Evolutionary conservation across 1,284 basidiomycete species (phyloP), one percentile per base, ranked within the genome.

Genomic region (Cryptococcus amylolentus): DNA sequence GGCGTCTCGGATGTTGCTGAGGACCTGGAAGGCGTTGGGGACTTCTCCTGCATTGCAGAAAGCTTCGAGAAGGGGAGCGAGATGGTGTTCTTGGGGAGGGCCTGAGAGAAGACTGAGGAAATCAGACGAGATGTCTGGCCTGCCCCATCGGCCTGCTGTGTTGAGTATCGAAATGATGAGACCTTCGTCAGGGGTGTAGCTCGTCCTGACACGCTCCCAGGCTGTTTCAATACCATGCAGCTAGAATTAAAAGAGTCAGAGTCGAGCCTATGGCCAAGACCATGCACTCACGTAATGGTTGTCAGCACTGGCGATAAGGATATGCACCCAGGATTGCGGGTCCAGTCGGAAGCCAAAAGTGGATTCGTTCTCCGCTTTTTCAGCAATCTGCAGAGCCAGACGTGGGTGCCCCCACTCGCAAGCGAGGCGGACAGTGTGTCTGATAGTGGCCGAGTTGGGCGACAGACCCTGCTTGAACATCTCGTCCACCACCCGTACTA

Each of bases 171-270:
- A 78, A 14, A 86, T 67, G 63, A 87, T 86, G 16, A 86, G 72
- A 0, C 89, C 89, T 78, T 91, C 88, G 64, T 88, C 86, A 0
- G 87, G 88, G 1, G 79, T 76, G 49, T 86, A 69, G 79, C 78
- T 39, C 83, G 71, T 20, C 81, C 86, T 83, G 27, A 84, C 79
- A 40, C 81, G 81, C 9, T 81, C 65, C 90, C 89, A 93, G 42
- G 83, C 84, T 49, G 72, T 69, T 38, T 79, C 60, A 4, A 87
- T 84, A 10, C 88, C 89, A 6, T 88, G 84, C 23, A 80, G 76
- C 88, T 92, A 48, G 23, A 16, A 48, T 53, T 31, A 28, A 7
- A 26, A 27, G 41, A 41, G 52, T 46, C 38, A 49, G 48, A 39
- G 43, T 38, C 14, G 6, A 13, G 3, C 13, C 12, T 23, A 23